A percentile compares a stretch with the other conserved stretches of the same genome.
Evolutionary conservation across 1,284 basidiomycete species (phyloP).

Genomic region (Fistulinella cinereoalba): DNA sequence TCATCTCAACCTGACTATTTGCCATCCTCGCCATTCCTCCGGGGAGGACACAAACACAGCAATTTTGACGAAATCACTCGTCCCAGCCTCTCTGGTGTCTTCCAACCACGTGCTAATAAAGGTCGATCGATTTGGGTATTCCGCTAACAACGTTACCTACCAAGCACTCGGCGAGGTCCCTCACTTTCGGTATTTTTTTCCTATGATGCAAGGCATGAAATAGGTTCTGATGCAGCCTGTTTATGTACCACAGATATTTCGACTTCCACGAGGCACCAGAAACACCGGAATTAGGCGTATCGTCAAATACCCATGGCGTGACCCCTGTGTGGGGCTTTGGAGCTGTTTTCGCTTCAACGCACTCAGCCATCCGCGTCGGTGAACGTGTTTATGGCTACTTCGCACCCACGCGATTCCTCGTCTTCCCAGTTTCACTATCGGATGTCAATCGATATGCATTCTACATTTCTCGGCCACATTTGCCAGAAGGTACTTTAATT

Average conservation of each 20-base stretch:
- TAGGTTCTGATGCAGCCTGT: no score
- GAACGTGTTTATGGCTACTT: slow-evolving; percentile 66
- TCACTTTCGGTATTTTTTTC: slow-evolving; percentile 49
- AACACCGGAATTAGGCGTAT: slow-evolving; percentile 29
- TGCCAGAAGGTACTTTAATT: slow-evolving; percentile 50
- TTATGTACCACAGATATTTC: slow-evolving; percentile 61
- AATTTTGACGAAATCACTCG: slow-evolving; percentile 23
- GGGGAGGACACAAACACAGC: slow-evolving; percentile 18
- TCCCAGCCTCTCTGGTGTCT: slow-evolving; percentile 34
- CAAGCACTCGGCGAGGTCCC: slow-evolving; percentile 59
- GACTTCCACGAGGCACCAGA: slow-evolving; percentile 55
- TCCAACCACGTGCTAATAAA: slow-evolving; percentile 52
- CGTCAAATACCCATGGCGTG: slow-evolving; percentile 51
- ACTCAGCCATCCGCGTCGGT: slow-evolving; percentile 44
- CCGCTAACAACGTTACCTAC: slow-evolving; percentile 62
- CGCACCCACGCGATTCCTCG: slow-evolving; percentile 52
- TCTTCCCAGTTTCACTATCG: slow-evolving; percentile 46
- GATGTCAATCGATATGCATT: slow-evolving; percentile 54
- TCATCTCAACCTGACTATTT: slow-evolving; percentile 27
- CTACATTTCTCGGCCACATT: slow-evolving; percentile 52
- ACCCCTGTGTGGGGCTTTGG: slow-evolving; percentile 70
- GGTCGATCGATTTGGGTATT: slow-evolving; percentile 63
- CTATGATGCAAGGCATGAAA: no score
- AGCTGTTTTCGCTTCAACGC: slow-evolving; percentile 47
- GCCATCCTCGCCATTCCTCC: slow-evolving; percentile 34